phyloP scores from a whole-genome alignment of 2,329 filamentous ascomycete species.

The Knoxdaviesia capensis region DNA sequence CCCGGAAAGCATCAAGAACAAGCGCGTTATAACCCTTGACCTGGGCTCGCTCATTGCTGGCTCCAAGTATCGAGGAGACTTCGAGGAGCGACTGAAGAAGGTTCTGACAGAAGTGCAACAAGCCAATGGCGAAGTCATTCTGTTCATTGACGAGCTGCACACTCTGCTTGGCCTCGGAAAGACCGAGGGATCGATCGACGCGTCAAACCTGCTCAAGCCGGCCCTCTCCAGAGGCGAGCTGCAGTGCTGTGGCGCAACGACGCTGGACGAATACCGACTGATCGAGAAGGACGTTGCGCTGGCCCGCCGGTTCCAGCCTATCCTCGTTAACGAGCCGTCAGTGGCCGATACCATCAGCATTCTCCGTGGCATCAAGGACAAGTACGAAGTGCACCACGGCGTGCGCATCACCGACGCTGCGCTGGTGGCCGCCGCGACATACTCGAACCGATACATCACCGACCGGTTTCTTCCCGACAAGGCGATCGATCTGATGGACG shows the following conservation, averaged over 20 bases:
- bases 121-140: constrained; percentile 70
- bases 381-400: constrained; percentile 93
- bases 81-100: constrained; percentile 82
- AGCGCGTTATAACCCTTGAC: constrained; percentile 71
- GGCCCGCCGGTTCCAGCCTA: constrained; percentile 83
- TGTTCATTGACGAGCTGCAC: constrained; percentile 92
- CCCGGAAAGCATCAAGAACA: constrained; percentile 89
- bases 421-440: constrained; percentile 74
- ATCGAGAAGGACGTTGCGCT: constrained; percentile 95
- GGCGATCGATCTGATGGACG: constrained; percentile 90
- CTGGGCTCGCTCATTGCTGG: constrained; percentile 86
- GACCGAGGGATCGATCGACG: constrained; percentile 89
- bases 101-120: constrained; percentile 83
- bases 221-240: constrained; percentile 82
- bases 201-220: constrained; percentile 84
- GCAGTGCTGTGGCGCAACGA: constrained; percentile 90
- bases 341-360: constrained; percentile 92
- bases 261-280: constrained; percentile 71
- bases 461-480: constrained; percentile 93
- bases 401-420: constrained; percentile 87
- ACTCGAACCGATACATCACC: constrained; percentile 91
- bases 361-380: constrained; percentile 86
- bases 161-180: constrained; percentile 83
- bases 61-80: constrained; percentile 88
- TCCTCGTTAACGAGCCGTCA: constrained; percentile 76